Evolutionary conservation across 257 asterid species (phyloP), one percentile per base, ranked within the genome.

Genomic region (Nicotiana knightiana): DNA sequence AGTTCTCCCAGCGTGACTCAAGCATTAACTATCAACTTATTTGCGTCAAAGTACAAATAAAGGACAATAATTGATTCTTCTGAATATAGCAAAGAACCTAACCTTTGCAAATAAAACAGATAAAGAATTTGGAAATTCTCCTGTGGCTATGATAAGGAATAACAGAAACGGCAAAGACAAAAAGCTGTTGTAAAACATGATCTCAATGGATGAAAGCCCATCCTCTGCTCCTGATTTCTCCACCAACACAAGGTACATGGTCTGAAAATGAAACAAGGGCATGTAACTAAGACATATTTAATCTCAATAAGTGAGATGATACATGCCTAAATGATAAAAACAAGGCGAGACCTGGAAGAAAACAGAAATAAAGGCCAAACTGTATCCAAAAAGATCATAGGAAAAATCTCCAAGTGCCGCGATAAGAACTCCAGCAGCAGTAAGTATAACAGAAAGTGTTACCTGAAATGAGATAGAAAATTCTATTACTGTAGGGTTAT

Each of bases 341-440:
- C 76, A 55, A 83, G 67, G 76, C 79, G 73, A 81, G 66, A 93
- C 99, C 97, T 96, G 99, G 90, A 96, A 96, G 86, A 96, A 96
- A 48, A 96, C 99, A 53, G 99, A 96, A 77, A 86, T 89, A 61
- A 96, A 84, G 80, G 98, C 99, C 98, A 96, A 87, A 86, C 90
- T 86, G 85, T 96, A 96, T 82, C 98, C 99, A 28, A 91, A 87
- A 85, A 90, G 91, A 91, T 96, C 99, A 61, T 94, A 96, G 24
- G 99, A 94, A 91, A 96, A 96, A 90, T 96, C 99, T 78, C 99
- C 99, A 39, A 96, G 88, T 9, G 98, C 99, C 68, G 99, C 99
- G 62, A 96, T 86, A 54, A 96, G 82, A 87, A 94, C 98, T 65
- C 99, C 99, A 46, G 91, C 97, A 88, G 98, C 99, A 59, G 89